Percentiles rank a stretch among this genome's conserved stretches.
Evolutionary conservation across 371 early-diverging fungal species (phyloP).

Genomic region (Dichotomocladium elegans): DNA sequence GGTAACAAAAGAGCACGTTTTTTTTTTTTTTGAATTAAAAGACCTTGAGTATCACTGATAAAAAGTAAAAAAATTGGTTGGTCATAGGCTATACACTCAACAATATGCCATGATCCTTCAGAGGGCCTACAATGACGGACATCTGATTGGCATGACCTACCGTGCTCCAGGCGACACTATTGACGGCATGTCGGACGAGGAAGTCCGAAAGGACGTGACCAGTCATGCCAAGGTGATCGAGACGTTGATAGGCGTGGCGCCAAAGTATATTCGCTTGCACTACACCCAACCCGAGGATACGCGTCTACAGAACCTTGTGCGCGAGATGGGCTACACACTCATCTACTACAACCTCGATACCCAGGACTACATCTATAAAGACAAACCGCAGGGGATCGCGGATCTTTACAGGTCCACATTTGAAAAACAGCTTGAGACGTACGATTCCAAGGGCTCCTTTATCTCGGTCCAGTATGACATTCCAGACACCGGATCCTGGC

Average conservation of each 20-base stretch:
- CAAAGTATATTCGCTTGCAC: constrained; percentile 54
- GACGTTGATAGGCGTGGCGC: constrained; percentile 45
- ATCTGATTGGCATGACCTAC: constrained; percentile 59
- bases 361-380: constrained; percentile 48
- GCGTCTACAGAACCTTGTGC: constrained; percentile 35
- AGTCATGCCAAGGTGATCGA: constrained; percentile 44
- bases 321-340: constrained; percentile 45
- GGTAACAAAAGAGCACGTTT: constrained; percentile 39
- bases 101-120: constrained; percentile 53
- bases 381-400: constrained; percentile 36
- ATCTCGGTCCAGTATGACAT: constrained; percentile 54
- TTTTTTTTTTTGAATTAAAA: neutral
- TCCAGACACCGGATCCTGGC: constrained; percentile 50
- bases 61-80: neutral
- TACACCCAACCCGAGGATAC: constrained; percentile 41
- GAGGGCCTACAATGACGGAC: constrained; percentile 51
- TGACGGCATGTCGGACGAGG: constrained; percentile 36
- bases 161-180: constrained; percentile 49
- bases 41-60: neutral
- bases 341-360: constrained; percentile 54
- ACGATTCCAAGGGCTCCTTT: constrained; percentile 52
- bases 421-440: constrained; percentile 47
- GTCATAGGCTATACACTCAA: constrained; percentile 41
- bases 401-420: constrained; percentile 39
- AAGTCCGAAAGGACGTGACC: constrained; percentile 44